Evolutionary conservation across 1,284 basidiomycete genomes (phyloP).

Genomic region (Phylloporus sp.): DNA sequence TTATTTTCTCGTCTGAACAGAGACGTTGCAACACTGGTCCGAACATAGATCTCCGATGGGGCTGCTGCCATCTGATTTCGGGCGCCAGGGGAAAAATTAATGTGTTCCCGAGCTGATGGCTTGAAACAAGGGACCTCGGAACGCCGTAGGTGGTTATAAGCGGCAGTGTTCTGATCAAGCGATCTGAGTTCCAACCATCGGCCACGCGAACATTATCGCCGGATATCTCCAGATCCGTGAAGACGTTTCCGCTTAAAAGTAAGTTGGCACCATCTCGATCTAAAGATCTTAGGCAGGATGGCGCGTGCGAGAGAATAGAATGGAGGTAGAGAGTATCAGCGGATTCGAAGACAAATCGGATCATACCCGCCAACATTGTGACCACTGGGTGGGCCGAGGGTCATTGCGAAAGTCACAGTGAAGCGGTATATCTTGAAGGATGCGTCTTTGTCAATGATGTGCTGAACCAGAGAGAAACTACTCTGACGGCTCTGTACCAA

Average conservation of each 20-base stretch:
- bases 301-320: neutral
- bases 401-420: too few species aligned
- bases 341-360: too few species aligned
- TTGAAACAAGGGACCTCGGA: neutral
- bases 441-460: too few species aligned
- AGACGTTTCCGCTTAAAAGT: slow-evolving; percentile 10
- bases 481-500: too few species aligned
- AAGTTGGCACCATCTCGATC: neutral
- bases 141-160: neutral
- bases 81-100: neutral
- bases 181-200: too few species aligned
- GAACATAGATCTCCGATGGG: neutral
- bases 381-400: too few species aligned
- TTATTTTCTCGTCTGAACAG: neutral
- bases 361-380: too few species aligned
- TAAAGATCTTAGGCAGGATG: neutral
- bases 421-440: too few species aligned
- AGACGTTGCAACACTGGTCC: neutral
- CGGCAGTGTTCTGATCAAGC: neutral
- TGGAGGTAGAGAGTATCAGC: too few species aligned
- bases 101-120: neutral
- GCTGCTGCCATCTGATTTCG: neutral
- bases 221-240: slow-evolving; percentile 4
- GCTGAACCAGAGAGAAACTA: too few species aligned
- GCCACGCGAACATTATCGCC: neutral